Base-by-base conservation (phyloP, 352 stramenopile species). In the Pythium vanterpoolii region DNA sequence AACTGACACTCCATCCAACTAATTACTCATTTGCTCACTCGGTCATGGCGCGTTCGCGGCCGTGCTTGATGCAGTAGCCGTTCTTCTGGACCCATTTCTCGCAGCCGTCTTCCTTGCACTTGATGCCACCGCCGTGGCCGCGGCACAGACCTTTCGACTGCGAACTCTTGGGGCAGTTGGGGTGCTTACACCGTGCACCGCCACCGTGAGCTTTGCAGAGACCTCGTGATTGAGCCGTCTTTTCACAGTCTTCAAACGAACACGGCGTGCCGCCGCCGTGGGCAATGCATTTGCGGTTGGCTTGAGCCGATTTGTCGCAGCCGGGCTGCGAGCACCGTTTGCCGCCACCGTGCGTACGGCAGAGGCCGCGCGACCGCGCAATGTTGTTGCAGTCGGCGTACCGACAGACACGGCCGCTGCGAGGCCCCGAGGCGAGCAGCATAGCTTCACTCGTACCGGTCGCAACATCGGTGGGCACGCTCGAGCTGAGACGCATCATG, bases 31-130 rank as follows among this genome's bases (percentile, higher is more conserved):
- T 6, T 5, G 4, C 38, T 83, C 65, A 90, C 33, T 78, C 75
- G 30, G 71, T 87, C 73, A 83, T 77, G 21, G 81, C 55, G 63
- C 68, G 73, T 62, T 93, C 85, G 63, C 85, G 83, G 50, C 83
- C 85, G 66, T 95, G 85, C 72, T 93, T 93, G 68, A 93, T 93
- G 70, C 85, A 95, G 68, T 91, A 95, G 49, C 83, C 85, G 60
- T 93, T 93, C 74, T 90, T 92, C 71, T 95, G 85, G 62, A 93
- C 83, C 83, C 85, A 93, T 69, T 95, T 95, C 55, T 92, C 85
- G 51, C 85, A 95, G 16, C 85, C 81, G 46, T 90, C 82, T 38
- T 84, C 79, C 64, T 93, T 95, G 60, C 85, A 95, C 68, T 92
- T 92, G 57, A 93, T 90, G 55, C 83, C 85, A 30, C 85, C 85